These are phyloP conservation scores for Xylaria palmicola DNA, from an alignment of 495 filamentous ascomycete genomes.

Conservation along the genomic window DNA sequence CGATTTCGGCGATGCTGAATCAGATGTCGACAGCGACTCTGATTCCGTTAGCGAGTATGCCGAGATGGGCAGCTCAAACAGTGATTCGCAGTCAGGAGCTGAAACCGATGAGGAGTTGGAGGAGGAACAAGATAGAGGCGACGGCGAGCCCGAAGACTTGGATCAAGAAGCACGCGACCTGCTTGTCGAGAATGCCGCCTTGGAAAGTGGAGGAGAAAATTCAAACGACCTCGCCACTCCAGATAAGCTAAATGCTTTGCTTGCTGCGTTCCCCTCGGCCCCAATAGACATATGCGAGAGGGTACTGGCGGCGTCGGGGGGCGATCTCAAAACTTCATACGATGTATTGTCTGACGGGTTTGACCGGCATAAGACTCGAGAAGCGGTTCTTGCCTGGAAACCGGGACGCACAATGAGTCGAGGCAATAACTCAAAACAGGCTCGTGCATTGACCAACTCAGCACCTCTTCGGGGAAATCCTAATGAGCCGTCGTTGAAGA, in stretches of 20 bases:
- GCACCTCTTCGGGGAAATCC: background rate
- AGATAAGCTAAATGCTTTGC: slow-evolving; percentile 35
- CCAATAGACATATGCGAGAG: slow-evolving; percentile 29
- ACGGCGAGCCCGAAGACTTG: slow-evolving; percentile 31
- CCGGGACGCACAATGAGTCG: background rate
- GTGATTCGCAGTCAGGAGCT: too few species aligned
- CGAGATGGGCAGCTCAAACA: background rate
- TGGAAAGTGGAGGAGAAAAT: slow-evolving; percentile 21
- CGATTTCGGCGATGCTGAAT: slow-evolving; percentile 21
- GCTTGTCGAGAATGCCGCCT: slow-evolving; percentile 18
- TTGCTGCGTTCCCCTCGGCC: slow-evolving; percentile 35
- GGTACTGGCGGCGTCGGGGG: slow-evolving; percentile 17
- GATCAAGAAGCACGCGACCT: slow-evolving; percentile 22
- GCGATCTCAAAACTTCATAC: slow-evolving; percentile 22
- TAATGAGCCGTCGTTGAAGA: background rate
- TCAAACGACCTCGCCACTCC: slow-evolving; percentile 12
- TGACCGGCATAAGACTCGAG: slow-evolving; percentile 11
- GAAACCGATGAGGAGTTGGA: background rate
- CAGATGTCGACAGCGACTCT: slow-evolving; percentile 28
- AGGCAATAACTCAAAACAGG: background rate
- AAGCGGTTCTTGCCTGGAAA: slow-evolving; percentile 4
- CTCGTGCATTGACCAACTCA: background rate
- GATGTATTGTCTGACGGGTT: slow-evolving; percentile 11
- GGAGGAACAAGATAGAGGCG: slow-evolving; percentile 15
- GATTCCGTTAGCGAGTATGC: slow-evolving; percentile 18